phyloP scores from a whole-genome alignment of 139 green algal genomes.

The Spirogloea muscicola region DNA sequence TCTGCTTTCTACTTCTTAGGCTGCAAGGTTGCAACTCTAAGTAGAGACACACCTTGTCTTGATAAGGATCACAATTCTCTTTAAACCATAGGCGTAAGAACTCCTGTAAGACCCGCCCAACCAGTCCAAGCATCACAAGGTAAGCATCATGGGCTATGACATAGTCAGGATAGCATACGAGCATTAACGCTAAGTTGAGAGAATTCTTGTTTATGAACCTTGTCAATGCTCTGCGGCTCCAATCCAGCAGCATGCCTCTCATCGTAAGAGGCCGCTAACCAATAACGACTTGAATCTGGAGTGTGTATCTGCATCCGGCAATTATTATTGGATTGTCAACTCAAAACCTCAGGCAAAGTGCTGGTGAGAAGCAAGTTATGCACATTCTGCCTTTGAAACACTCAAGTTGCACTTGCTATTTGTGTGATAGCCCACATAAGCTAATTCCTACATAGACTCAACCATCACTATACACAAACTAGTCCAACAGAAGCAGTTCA shows the following conservation, averaged over 20 bases:
- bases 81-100: slow-evolving; percentile 97
- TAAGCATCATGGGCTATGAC: too few relatives aligned
- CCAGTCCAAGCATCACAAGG: too few relatives aligned
- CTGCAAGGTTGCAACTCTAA: background rate
- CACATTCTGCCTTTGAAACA: too few relatives aligned
- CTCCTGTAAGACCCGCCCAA: too few relatives aligned
- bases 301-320: slow-evolving; percentile 71
- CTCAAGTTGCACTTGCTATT: too few relatives aligned
- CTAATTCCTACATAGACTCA: too few relatives aligned
- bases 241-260: slow-evolving; percentile 63
- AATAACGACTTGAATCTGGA: slow-evolving; percentile 92
- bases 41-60: slow-evolving; percentile 60
- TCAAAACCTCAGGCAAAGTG: too few relatives aligned
- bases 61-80: slow-evolving; percentile 91
- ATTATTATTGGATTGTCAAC: too few relatives aligned
- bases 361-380: too few relatives aligned
- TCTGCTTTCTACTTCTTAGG: background rate
- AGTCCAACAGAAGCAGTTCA: background rate
- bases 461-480: too few relatives aligned
- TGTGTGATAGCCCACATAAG: too few relatives aligned
- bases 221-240: slow-evolving; percentile 96
- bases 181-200: background rate
- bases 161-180: too few relatives aligned
- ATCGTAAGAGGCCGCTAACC: slow-evolving; percentile 82
- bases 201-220: slow-evolving; percentile 59